Evolutionary conservation across 2,329 filamentous ascomycete species (phyloP), one percentile per base, ranked within the genome.

Genomic region (Penicillium frequentans): DNA sequence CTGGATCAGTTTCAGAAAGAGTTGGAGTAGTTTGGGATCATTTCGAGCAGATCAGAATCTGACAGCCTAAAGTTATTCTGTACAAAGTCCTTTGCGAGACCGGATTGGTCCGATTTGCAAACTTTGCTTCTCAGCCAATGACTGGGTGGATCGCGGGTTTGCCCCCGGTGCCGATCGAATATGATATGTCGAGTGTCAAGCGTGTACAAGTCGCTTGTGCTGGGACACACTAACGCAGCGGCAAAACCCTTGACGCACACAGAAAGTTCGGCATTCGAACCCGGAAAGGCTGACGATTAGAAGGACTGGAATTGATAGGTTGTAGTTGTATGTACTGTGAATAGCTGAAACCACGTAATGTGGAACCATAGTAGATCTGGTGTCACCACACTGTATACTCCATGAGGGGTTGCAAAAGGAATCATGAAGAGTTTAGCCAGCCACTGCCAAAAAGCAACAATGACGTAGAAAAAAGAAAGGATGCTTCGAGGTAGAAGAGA

Each of bases 161-260:
- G 24, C 44, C 56, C 29, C 37, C 37, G 44, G 53, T 42, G 54
- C 47, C 42, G 43, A 49, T 56, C 35, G 46, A 55, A 59, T 65
- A 59, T 67, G 64, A 67, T 61, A 48, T 54, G 37, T 65, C 63
- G 51, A 65, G 44, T 58, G 61, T 64, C 62, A 63, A 43, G 43
- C 46, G 33, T 44, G 47, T 52, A 58, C 46, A 37, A 53, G 53
- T 55, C 53, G 46, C 53, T 43, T 37, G 37, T 23, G 26, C 23
- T 23, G 21, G 51, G 21, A 44, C 26, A 43, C 39, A 24, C 23
- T 37, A 42, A 19, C 35, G 43, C 39, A 31, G 35, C 21, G 7
- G 42, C 21, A 37, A 44, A 29, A 37, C 33, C 49, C 50, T 54
- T 51, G 50, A 57, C 21, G 54, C 54, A 57, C 19, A 35, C 3